Evolutionary conservation across 2,329 filamentous ascomycete genomes (phyloP).

Genomic region (Shiraia bambusicola): DNA sequence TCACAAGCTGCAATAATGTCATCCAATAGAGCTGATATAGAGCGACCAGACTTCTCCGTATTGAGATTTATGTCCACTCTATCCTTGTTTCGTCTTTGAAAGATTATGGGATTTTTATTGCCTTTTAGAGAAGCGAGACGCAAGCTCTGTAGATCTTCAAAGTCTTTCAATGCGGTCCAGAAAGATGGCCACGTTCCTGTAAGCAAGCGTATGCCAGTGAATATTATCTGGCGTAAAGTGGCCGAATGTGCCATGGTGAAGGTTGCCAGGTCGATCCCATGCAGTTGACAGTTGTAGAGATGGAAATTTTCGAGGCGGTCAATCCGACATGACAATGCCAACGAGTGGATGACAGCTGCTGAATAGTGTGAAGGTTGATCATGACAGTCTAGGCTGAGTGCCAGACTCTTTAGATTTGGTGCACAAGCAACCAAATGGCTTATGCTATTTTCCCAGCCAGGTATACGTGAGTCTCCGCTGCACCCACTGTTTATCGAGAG

Average conservation of each 20-base stretch:
- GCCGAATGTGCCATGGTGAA: conserved; percentile 17
- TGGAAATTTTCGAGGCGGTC: conserved; percentile 15
- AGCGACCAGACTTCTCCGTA: neutral
- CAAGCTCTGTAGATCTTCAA: conserved; percentile 6
- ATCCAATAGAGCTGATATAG: conserved; percentile 13
- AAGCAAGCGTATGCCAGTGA: conserved; percentile 14
- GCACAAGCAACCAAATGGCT: conserved; percentile 23
- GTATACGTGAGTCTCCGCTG: conserved; percentile 10
- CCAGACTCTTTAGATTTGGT: conserved; percentile 17
- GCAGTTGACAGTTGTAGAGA: conserved; percentile 17
- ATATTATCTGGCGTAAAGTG: conserved; percentile 13
- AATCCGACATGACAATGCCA: conserved; percentile 15
- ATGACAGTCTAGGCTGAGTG: conserved; percentile 22
- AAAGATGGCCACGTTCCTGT: conserved; percentile 21
- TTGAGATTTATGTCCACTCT: conserved; percentile 9
- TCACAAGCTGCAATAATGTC: conserved; percentile 6
- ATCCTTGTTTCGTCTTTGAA: conserved; percentile 2
- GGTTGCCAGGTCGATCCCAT: conserved; percentile 16
- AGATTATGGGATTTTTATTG: neutral
- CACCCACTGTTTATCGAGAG: conserved; percentile 20
- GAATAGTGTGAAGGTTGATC: conserved; percentile 11
- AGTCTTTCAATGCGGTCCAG: conserved; percentile 8
- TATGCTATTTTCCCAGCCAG: conserved; percentile 26
- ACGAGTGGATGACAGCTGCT: conserved; percentile 16
- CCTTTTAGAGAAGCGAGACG: conserved; percentile 10